Conservation (phyloP, 192 early-diverging fungal species). For the Coemansia pectinata region DNA sequence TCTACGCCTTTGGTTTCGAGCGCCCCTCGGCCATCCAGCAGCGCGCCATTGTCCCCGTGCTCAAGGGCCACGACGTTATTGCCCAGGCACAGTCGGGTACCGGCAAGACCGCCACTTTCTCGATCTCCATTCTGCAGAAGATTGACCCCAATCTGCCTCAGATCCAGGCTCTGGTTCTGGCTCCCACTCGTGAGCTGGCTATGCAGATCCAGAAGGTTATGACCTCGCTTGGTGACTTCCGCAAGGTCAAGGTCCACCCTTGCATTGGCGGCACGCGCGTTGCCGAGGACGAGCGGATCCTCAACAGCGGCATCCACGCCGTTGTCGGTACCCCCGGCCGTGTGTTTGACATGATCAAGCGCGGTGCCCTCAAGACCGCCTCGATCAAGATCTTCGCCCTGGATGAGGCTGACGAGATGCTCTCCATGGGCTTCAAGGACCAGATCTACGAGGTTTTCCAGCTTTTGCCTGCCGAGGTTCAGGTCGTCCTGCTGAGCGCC, state of each 20-base stretch:
- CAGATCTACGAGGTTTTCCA: slow-evolving; percentile 98
- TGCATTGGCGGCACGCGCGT: slow-evolving; percentile 98
- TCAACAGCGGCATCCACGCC: slow-evolving; percentile 83
- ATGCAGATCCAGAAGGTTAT: slow-evolving; percentile 97
- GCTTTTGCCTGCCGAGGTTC: slow-evolving; percentile 82
- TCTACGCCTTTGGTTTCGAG: slow-evolving; percentile 99
- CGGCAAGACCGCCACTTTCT: slow-evolving; percentile 99
- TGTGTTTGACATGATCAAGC: slow-evolving; percentile 98
- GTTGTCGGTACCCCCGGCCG: slow-evolving; percentile 99
- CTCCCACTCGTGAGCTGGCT: slow-evolving; percentile 98
- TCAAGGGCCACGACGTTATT: slow-evolving; percentile 97
- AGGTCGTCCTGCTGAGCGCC: slow-evolving; percentile 96
- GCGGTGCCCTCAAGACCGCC: slow-evolving; percentile 78
- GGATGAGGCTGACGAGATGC: slow-evolving; percentile 99
- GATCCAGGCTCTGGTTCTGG: slow-evolving; percentile 94
- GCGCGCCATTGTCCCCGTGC: slow-evolving; percentile 93
- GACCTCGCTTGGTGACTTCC: slow-evolving; percentile 92
- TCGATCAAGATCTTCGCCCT: slow-evolving; percentile 97
- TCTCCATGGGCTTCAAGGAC: slow-evolving; percentile 98
- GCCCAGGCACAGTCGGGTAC: slow-evolving; percentile 99
- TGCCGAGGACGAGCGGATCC: slow-evolving; percentile 83
- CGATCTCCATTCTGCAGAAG: slow-evolving; percentile 96
- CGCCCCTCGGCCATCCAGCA: slow-evolving; percentile 96
- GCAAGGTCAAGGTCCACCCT: slow-evolving; percentile 91
- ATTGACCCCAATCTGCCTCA: slow-evolving; percentile 75